These are phyloP conservation scores for Polygonum maritimum DNA, from an alignment of 148 eudicot species.

Conservation along the genomic window DNA sequence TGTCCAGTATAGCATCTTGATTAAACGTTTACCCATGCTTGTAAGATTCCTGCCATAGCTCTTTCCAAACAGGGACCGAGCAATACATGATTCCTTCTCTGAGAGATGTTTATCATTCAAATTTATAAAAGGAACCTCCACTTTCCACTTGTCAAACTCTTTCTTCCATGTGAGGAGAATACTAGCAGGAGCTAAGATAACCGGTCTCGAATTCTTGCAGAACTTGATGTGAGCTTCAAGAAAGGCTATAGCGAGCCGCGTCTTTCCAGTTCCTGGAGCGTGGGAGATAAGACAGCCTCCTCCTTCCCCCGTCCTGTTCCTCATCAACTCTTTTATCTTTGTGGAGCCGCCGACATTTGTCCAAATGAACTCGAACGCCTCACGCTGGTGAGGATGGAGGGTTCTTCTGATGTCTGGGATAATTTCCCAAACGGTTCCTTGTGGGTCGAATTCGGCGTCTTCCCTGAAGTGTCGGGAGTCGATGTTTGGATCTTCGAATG, in stretches of 20 bases:
- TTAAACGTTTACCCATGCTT: slow-evolving; percentile 20
- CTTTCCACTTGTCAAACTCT: slow-evolving; percentile 62
- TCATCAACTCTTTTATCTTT: slow-evolving; percentile 33
- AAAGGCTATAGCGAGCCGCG: slow-evolving; percentile 62
- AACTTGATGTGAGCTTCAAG: slow-evolving; percentile 43
- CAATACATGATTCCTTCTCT: slow-evolving; percentile 25
- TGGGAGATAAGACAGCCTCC: slow-evolving; percentile 92
- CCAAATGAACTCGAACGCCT: slow-evolving; percentile 88
- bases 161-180: slow-evolving; percentile 79
- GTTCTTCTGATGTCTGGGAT: slow-evolving; percentile 39
- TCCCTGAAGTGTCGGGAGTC: background rate
- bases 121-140: slow-evolving; percentile 52
- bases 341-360: slow-evolving; percentile 54
- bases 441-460: background rate
- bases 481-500: slow-evolving; percentile 9
- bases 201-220: slow-evolving; percentile 35
- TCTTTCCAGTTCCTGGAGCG: slow-evolving; percentile 90
- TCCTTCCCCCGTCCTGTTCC: slow-evolving; percentile 15
- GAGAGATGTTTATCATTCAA: slow-evolving; percentile 34
- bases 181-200: slow-evolving; percentile 65
- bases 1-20: slow-evolving; percentile 48
- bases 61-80: background rate
- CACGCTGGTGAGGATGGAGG: slow-evolving; percentile 55
- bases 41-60: background rate
- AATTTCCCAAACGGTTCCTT: slow-evolving; percentile 69